Conservation (phyloP, 208 protist genomes). For the Trypanosoma cruzi region DNA sequence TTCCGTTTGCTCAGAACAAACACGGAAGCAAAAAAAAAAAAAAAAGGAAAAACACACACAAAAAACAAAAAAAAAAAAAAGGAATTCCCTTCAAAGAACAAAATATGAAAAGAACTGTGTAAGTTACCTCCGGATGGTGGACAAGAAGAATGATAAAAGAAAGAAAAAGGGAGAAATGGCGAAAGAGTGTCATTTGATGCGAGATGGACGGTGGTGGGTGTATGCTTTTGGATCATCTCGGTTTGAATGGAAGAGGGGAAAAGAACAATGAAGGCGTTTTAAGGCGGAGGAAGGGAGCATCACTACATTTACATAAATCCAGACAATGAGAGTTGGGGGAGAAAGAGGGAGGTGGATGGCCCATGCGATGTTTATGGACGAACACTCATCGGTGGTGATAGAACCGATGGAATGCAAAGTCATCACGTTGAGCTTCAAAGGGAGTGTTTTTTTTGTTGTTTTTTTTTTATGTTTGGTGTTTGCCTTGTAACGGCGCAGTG, state of each 20-base stretch:
- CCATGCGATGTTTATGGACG: neutral
- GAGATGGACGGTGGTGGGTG: neutral
- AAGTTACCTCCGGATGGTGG: no score
- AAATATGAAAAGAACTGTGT: neutral
- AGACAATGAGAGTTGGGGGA: neutral
- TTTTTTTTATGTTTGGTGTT: neutral
- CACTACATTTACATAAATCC: neutral
- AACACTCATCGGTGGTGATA: neutral
- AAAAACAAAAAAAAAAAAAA: neutral
- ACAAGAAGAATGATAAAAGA: neutral
- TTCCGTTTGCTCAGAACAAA: no score
- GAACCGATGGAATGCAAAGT: neutral
- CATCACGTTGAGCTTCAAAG: neutral
- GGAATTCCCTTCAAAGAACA: neutral
- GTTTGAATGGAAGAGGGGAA: neutral
- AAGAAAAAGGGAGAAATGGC: neutral
- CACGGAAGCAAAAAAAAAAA: no score
- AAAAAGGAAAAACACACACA: no score
- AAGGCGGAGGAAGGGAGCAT: neutral
- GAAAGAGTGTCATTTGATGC: neutral
- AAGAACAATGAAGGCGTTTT: no score
- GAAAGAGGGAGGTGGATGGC: neutral
- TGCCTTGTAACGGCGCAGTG: neutral
- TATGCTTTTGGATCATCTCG: neutral
- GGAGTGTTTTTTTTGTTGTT: neutral